These are phyloP conservation scores for Boletus vermiculosoides DNA, from an alignment of 768 basidiomycete genomes.

Conservation along the genomic window DNA sequence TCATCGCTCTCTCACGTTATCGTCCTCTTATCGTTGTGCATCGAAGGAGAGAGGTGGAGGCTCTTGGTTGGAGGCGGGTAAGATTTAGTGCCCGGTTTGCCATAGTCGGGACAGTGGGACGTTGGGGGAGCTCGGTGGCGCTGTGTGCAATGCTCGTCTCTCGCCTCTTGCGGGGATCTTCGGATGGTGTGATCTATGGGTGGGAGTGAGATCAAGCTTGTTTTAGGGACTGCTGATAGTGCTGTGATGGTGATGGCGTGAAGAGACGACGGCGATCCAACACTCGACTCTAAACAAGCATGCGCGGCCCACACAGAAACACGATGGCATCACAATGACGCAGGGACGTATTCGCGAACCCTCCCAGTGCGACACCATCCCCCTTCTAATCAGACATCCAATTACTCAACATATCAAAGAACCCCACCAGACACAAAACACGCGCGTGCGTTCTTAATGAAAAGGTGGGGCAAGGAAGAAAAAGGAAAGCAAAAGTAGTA, in stretches of 20 bases:
- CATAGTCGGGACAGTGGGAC: background rate
- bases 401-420: background rate
- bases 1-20: background rate
- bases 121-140: background rate
- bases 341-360: background rate
- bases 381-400: background rate
- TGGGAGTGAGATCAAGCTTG: background rate
- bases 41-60: background rate
- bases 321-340: constrained; percentile 1
- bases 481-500: background rate
- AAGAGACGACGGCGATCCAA: background rate
- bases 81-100: background rate
- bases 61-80: background rate
- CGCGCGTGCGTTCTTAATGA: background rate
- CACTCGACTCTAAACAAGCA: background rate
- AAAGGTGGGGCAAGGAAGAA: background rate
- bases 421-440: background rate
- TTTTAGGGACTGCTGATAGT: background rate
- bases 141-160: background rate
- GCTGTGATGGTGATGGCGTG: background rate
- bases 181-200: background rate
- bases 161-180: background rate
- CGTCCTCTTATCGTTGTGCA: background rate
- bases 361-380: background rate
- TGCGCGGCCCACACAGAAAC: background rate